A percentile compares a stretch with the other conserved stretches of the same genome.
Evolutionary conservation across 257 asterid genomes (phyloP).

Genomic region (Gardenia jasminoides): DNA sequence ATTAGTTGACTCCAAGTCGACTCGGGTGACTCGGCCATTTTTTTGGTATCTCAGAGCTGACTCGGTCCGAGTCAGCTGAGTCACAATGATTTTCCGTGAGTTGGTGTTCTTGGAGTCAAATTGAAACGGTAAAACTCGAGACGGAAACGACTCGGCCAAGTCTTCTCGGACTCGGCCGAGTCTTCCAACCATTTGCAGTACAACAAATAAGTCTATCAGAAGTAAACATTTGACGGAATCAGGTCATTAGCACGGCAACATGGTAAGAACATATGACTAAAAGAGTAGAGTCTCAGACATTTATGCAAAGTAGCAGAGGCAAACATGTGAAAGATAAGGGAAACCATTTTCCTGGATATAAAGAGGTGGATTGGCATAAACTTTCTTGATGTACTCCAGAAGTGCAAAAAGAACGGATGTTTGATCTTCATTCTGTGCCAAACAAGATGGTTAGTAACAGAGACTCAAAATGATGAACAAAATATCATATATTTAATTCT

Average conservation of each 20-base stretch:
- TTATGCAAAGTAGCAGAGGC: too few species aligned
- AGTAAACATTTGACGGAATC: neutral
- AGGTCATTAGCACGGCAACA: neutral
- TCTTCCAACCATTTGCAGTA: too few species aligned
- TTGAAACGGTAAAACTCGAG: too few species aligned
- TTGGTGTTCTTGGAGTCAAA: too few species aligned
- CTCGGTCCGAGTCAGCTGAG: too few species aligned
- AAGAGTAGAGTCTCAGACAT: too few species aligned
- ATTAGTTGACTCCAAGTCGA: too few species aligned
- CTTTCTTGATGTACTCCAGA: constrained; percentile 44
- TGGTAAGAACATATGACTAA: neutral
- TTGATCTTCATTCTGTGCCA: constrained; percentile 20
- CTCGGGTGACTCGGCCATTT: too few species aligned
- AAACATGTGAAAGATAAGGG: neutral
- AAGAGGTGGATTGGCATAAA: constrained; percentile 49
- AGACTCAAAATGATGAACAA: neutral
- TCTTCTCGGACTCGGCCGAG: too few species aligned
- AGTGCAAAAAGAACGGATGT: constrained; percentile 35
- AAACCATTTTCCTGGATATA: constrained; percentile 48
- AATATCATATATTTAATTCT: neutral
- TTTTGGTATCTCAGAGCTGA: too few species aligned
- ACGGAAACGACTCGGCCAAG: too few species aligned
- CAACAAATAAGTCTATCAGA: neutral
- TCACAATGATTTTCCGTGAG: too few species aligned
- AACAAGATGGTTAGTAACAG: neutral